Evolutionary conservation across 768 basidiomycete species (phyloP), one percentile per base, ranked within the genome.

Genomic region (Mycena vitilis): DNA sequence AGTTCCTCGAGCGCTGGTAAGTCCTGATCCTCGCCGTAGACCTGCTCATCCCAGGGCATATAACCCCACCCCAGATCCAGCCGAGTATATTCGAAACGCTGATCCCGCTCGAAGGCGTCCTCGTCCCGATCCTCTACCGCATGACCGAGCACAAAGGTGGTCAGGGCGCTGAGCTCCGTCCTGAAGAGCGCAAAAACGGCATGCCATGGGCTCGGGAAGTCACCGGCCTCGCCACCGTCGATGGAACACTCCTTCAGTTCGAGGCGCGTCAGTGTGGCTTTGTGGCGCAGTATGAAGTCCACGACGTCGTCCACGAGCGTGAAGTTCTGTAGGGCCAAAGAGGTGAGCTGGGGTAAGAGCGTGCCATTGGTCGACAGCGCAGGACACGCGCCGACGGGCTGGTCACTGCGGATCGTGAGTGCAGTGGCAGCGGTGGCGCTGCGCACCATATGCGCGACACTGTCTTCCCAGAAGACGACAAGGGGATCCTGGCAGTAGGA

Each of bases 371-470:
- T 11, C 40, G 40, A 40, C 40, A 40, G 15, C 40, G 40, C 11
- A 40, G 40, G 40, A 40, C 15, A 40, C 15, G 52, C 52, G 45
- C 68, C 68, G 45, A 61, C 56, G 11, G n/a, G 25, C 23, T 62
- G 53, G 59, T 60, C 63, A 51, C 60, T 59, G 4, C 44, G 37
- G 36, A 66, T 16, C 20, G 54, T 60, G 20, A 66, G 70, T 5
- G 44, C 20, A 8, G 51, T 59, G 25, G 57, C 22, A 11, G 10
- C 20, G 6, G 34, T 42, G 42, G 55, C 52, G 52, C 56, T 63
- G 38, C 55, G 54, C 25, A 71, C 36, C 16, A 66, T 60, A 20
- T 36, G 9, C 11, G 66, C 5, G 23, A 67, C 37, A 51, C 36
- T 63, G 10, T 37, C 25, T 7, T 53, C 44, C 65, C 70, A 67